Evolutionary conservation across 208 protist species (phyloP).

Genomic region (Naegleria gruberi): DNA sequence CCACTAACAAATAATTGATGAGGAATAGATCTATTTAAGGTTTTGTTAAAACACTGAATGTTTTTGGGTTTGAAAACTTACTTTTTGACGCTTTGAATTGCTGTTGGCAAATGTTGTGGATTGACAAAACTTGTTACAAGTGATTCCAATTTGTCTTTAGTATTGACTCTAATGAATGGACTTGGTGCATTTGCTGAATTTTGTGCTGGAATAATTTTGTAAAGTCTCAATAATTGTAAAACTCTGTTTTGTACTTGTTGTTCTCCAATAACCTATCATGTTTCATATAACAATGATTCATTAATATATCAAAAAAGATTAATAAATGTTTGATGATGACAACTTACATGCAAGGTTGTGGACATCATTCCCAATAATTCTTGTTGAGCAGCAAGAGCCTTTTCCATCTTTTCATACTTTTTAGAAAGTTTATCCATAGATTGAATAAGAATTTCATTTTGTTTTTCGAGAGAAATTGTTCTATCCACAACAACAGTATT

Average conservation of each 20-base stretch:
- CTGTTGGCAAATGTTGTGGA: not conserved
- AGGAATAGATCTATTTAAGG: not conserved
- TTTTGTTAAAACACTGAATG: not conserved
- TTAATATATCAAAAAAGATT: not conserved
- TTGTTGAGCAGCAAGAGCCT: not conserved
- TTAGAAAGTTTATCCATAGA: constrained; percentile 10
- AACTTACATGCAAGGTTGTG: not conserved
- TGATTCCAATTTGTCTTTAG: not conserved
- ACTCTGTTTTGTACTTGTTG: not conserved
- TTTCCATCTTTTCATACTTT: not conserved
- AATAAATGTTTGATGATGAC: not conserved
- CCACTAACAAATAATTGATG: not conserved
- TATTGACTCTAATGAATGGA: not conserved
- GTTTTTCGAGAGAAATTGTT: not conserved
- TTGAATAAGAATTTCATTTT: not conserved
- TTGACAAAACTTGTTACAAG: not conserved
- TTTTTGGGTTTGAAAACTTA: not conserved
- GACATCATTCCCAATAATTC: constrained; percentile 12
- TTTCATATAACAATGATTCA: not conserved
- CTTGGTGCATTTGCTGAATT: not conserved
- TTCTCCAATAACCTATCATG: not conserved
- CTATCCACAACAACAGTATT: not conserved
- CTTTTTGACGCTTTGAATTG: not conserved
- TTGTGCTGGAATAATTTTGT: not conserved
- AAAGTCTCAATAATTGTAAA: not conserved